Evolutionary conservation across 2,329 filamentous ascomycete species (phyloP).

Genomic region (Echinosphaeria canescens): DNA sequence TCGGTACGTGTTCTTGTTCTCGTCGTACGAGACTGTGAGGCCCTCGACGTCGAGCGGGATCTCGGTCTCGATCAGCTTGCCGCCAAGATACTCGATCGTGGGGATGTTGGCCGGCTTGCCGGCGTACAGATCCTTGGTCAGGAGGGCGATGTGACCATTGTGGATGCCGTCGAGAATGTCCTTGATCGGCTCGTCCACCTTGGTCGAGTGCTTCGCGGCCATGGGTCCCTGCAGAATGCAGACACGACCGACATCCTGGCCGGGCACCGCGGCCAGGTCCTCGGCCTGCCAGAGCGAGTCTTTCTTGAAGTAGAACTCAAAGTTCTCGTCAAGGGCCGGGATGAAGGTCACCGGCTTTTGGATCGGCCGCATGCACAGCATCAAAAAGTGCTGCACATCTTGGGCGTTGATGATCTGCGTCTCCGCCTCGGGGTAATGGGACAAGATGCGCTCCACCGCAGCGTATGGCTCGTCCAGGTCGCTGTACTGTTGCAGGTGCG

Average conservation of each 20-base stretch:
- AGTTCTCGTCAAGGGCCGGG: constrained; percentile 85
- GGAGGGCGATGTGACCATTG: constrained; percentile 59
- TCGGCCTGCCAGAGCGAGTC: constrained; percentile 99
- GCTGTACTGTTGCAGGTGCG: constrained; percentile 72
- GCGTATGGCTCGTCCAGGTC: constrained; percentile 70
- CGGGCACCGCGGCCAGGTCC: constrained; percentile 87
- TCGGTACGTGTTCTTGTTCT: constrained; percentile 64
- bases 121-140: constrained; percentile 63
- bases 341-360: constrained; percentile 98
- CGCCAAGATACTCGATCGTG: constrained; percentile 85
- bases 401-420: constrained; percentile 93
- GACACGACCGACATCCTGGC: constrained; percentile 84
- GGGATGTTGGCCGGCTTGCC: constrained; percentile 58
- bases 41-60: constrained; percentile 66
- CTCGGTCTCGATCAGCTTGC: constrained; percentile 53
- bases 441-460: constrained; percentile 57
- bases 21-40: constrained; percentile 61
- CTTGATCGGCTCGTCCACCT: constrained; percentile 84
- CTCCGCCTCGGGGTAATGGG: constrained; percentile 69
- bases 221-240: constrained; percentile 94
- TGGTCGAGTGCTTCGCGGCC: constrained; percentile 73
- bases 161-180: constrained; percentile 88
- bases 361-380: constrained; percentile 73
- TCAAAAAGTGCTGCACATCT: constrained; percentile 90
- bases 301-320: constrained; percentile 99